Evolutionary conservation across 1,284 basidiomycete genomes (phyloP), one percentile per base, ranked within the genome.

Genomic region (Peniophora sp.): DNA sequence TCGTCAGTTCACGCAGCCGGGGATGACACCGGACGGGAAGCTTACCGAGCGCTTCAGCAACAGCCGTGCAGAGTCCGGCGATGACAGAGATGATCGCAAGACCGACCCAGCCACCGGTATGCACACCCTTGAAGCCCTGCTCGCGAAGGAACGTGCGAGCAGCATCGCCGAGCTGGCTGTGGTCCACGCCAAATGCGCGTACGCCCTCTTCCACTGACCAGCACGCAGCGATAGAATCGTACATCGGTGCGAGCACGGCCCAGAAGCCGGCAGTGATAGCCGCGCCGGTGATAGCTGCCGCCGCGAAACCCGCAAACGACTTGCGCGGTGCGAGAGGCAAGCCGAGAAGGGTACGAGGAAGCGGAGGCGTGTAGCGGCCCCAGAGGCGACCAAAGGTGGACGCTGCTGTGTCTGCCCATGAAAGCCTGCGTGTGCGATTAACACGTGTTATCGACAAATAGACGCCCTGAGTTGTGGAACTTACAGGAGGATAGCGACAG

Each of bases 401-500:
- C 0, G 96, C 96, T 14, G 91, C 83, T 0, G 96, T 98, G 69
- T 99, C 96, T 2, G 92, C 94, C 92, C 96, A 97, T 24, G 94
- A 95, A 44, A 99, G 83, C 55, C 91, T 95, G 61, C 46, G 14
- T n/a, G 17, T 6, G 44, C 9, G 8, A 20, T 45, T 3, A 45
- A 20, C 44, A 24, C 14, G 23, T 16, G 17, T 41, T n/a, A 41
- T 16, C 19, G n/a, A 10, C 44, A 9, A 19, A 22, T 34, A 32
- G 46, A 34, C 34, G 44, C 36, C 48, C 52, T 51, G 41, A 52
- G 45, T 23, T 47, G 39, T 38, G 38, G 35, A 12, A 75, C 88
- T 59, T 64, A 91, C 91, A 92, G 91, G 56, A 96, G 75, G 59
- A 97, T 88, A 2, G 92, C 82, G 12, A 95, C 84, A 17, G 89